phyloP scores from a whole-genome alignment of 352 stramenopile species.

The Phytopythium mirpurense region DNA sequence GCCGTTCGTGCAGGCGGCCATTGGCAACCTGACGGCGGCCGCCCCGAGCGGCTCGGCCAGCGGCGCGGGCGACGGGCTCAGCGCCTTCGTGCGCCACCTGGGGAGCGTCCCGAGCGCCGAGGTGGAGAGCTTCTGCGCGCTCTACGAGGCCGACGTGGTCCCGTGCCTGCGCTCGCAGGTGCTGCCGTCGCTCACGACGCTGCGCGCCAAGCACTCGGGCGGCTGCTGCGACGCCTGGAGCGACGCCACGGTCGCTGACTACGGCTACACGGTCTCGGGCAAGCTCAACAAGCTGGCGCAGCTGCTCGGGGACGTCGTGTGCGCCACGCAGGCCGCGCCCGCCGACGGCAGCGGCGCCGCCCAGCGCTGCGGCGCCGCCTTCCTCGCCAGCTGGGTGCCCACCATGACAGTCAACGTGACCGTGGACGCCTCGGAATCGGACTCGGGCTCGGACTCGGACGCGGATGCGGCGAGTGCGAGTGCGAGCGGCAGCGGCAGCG shows the following conservation, averaged over 20 bases:
- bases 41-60: constrained; percentile 1
- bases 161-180: constrained; percentile 48
- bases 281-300: constrained; percentile 51
- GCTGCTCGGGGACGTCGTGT: constrained; percentile 45
- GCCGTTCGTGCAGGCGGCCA: constrained; percentile 33
- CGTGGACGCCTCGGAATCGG: neutral
- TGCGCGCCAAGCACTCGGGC: constrained; percentile 35
- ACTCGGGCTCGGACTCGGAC: neutral
- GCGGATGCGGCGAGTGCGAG: constrained; percentile 9
- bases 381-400: constrained; percentile 27
- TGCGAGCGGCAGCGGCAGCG: neutral
- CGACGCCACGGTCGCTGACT: constrained; percentile 28
- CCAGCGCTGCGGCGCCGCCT: constrained; percentile 50
- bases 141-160: constrained; percentile 41
- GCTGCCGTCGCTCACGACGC: constrained; percentile 41
- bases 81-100: constrained; percentile 23
- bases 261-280: constrained; percentile 55
- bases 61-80: constrained; percentile 14
- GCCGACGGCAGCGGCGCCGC: constrained; percentile 24
- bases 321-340: constrained; percentile 40
- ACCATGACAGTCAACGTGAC: constrained; percentile 13
- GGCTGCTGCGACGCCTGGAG: constrained; percentile 57
- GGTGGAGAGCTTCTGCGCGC: constrained; percentile 42
- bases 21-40: constrained; percentile 30
- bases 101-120: constrained; percentile 22